phyloP scores from a whole-genome alignment of 179 eudicot genomes.

The Actinidia polygama region DNA sequence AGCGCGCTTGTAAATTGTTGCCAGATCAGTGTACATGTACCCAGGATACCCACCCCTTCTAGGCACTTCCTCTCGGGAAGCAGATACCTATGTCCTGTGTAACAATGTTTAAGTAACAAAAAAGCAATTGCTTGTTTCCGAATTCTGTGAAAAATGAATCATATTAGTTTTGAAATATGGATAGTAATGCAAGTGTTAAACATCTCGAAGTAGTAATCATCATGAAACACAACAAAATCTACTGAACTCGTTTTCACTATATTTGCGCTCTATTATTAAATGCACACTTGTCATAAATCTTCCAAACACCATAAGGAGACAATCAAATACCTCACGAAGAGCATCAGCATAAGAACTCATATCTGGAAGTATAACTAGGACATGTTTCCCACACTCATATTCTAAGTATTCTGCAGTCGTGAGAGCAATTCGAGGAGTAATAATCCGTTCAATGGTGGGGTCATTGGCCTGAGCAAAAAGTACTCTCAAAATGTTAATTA shows the following conservation, averaged over 20 bases:
- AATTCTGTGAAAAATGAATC: no score
- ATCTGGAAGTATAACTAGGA: constrained; percentile 95
- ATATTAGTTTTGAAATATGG: no score
- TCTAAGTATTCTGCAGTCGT: constrained; percentile 98
- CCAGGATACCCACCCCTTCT: constrained; percentile 99
- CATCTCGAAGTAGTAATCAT: not conserved
- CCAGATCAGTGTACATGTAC: constrained; percentile 98
- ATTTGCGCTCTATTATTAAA: not conserved
- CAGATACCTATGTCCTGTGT: constrained; percentile 68
- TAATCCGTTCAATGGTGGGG: constrained; percentile 98
- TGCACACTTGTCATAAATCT: no score
- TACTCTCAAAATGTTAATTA: not conserved
- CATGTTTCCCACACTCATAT: constrained; percentile 99
- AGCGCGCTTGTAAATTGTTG: constrained; percentile 99
- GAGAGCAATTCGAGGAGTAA: constrained; percentile 98
- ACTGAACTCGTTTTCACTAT: not conserved
- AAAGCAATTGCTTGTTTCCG: no score
- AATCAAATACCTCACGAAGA: constrained; percentile 90
- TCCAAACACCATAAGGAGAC: no score
- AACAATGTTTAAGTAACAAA: not conserved
- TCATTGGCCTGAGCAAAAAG: constrained; percentile 83
- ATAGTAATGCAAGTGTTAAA: no score
- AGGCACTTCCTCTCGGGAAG: constrained; percentile 99
- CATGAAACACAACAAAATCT: not conserved
- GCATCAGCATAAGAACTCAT: constrained; percentile 99